A percentile compares a stretch with the other conserved stretches of the same genome.
Conservation (phyloP, 495 filamentous ascomycete species). For the Penicillium crystallinum region DNA sequence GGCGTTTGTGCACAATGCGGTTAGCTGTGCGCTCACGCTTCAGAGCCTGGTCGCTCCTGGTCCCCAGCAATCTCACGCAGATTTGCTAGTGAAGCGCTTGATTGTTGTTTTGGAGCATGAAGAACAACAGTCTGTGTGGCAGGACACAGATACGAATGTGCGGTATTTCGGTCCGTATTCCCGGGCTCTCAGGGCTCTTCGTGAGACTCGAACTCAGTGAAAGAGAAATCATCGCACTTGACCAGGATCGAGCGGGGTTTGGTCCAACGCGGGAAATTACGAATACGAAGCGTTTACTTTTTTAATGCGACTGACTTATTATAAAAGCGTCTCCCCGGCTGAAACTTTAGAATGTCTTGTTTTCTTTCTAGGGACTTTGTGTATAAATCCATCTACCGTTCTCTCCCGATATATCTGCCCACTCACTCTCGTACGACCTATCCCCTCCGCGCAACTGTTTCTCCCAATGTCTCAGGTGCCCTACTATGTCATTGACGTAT, state of each 20-base stretch:
- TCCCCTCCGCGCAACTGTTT: neutral
- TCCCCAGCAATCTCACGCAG: neutral
- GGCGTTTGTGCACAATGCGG: conserved; percentile 24
- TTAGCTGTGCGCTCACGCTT: conserved; percentile 22
- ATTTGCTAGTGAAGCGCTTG: conserved; percentile 6
- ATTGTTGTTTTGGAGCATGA: conserved; percentile 15
- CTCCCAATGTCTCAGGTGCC: neutral
- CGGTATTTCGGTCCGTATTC: conserved; percentile 25
- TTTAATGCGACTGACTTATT: neutral
- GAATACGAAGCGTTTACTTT: neutral
- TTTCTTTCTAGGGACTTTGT: neutral
- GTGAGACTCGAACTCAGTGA: neutral
- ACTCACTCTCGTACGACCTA: neutral
- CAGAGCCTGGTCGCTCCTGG: neutral
- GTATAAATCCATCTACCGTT: neutral
- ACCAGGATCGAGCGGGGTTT: neutral
- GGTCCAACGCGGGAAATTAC: neutral
- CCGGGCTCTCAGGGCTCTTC: conserved; percentile 16
- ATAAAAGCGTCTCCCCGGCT: neutral
- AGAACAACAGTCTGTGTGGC: conserved; percentile 17
- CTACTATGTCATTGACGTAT: conserved; percentile 12
- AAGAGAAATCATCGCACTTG: neutral
- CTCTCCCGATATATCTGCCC: neutral
- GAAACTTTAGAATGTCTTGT: neutral
- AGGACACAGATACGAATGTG: conserved; percentile 21